These are phyloP conservation scores for Chlorokybus atmophyticus DNA, from an alignment of 139 green algal species.

Conservation along the genomic window DNA sequence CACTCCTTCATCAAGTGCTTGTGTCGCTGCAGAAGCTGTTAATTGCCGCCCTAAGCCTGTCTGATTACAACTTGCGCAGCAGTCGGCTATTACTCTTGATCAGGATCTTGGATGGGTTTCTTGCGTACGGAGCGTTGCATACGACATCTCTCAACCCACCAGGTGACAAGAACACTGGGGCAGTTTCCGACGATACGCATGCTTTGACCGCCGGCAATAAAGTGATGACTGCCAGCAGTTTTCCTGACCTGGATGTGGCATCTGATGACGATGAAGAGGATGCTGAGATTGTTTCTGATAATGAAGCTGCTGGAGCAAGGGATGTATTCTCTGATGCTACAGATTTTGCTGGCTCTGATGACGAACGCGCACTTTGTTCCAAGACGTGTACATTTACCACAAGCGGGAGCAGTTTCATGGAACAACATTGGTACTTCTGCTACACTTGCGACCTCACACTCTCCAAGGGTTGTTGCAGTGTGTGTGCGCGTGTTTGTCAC, in stretches of 20 bases:
- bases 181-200: too few relatives aligned
- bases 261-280: slow-evolving; percentile 24
- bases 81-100: too few relatives aligned
- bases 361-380: not conserved
- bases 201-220: too few relatives aligned
- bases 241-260: not conserved
- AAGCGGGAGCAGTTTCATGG: slow-evolving; percentile 43
- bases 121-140: too few relatives aligned
- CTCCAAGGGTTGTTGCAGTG: slow-evolving; percentile 43
- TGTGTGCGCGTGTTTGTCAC: slow-evolving; percentile 43
- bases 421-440: slow-evolving; percentile 59
- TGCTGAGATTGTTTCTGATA: slow-evolving; percentile 2
- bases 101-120: too few relatives aligned
- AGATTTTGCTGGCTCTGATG: not conserved
- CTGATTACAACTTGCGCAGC: too few relatives aligned
- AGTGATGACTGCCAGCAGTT: not conserved
- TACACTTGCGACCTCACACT: slow-evolving; percentile 49
- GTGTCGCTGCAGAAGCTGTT: too few relatives aligned
- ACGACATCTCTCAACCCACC: too few relatives aligned
- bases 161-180: too few relatives aligned
- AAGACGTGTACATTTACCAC: slow-evolving; percentile 37
- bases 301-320: slow-evolving; percentile 6
- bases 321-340: not conserved
- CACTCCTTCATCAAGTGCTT: too few relatives aligned
- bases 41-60: too few relatives aligned